phyloP scores from a whole-genome alignment of 805 yeast genomes.

The Clavispora fructus region DNA sequence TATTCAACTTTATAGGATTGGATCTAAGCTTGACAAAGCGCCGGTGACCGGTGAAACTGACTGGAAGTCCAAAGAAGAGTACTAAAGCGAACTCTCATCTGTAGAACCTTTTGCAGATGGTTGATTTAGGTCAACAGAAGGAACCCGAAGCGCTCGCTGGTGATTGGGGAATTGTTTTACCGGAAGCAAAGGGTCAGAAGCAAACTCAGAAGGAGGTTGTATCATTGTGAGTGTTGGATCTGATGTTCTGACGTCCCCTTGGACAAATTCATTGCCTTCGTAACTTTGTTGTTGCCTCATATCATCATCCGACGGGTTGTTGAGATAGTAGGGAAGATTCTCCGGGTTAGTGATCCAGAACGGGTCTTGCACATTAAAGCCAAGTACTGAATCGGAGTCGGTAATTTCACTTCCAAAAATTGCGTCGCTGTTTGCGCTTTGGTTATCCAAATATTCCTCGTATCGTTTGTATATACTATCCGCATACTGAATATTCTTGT shows the following conservation, averaged over 20 bases:
- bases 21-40: too few species aligned
- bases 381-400: slow-evolving; percentile 17
- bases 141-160: too few species aligned
- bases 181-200: background rate
- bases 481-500: slow-evolving; percentile 26
- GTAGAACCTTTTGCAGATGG: too few species aligned
- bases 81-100: too few species aligned
- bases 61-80: too few species aligned
- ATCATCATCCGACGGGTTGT: slow-evolving; percentile 7
- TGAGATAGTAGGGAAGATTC: slow-evolving; percentile 34
- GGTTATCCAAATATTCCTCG: slow-evolving; percentile 10
- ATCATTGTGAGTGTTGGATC: background rate
- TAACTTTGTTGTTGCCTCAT: background rate
- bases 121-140: too few species aligned
- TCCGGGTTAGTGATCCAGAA: slow-evolving; percentile 49
- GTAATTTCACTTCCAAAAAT: background rate
- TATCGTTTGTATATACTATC: slow-evolving; percentile 15
- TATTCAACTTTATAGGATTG: background rate
- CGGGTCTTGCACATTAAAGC: slow-evolving; percentile 44
- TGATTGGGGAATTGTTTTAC: background rate
- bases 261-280: background rate
- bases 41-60: too few species aligned
- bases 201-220: background rate
- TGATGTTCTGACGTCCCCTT: background rate
- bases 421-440: slow-evolving; percentile 4